Evolutionary conservation across 2,329 filamentous ascomycete genomes (phyloP), one percentile per base, ranked within the genome.

Genomic region (Hortaea werneckii): DNA sequence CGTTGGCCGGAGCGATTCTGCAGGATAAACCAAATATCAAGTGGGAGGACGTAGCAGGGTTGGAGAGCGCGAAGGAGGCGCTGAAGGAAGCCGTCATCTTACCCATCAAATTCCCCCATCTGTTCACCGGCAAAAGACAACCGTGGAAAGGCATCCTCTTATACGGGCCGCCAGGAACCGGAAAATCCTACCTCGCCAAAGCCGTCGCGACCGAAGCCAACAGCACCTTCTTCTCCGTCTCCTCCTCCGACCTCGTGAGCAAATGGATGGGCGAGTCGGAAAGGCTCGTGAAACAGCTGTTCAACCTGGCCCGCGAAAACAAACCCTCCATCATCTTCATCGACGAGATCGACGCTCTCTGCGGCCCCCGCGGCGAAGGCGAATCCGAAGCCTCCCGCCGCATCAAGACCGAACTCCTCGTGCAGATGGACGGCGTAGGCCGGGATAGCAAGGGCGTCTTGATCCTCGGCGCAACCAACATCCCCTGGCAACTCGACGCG

Each of bases 251-350:
- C 65, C 67, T 98, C 67, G 92, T 98, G 50, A 95, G 87, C 66
- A 98, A 98, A 65, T 98, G 92, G 92, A 98, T 98, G 92, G 92
- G 92, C 72, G 92, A 98, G 69, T 94, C 86, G 74, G 92, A 98
- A 79, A 80, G 88, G 87, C 77, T 98, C 57, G 92, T 98, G 47
- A 96, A 96, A 64, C 85, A 94, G 53, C 78, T 98, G 8, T 98
- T 98, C 71, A 87, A 85, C 58, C 95, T 98, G 86, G 92, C 92
- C 0, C 83, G 94, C 65, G 92, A 98, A 65, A 96, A 95, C 68
- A 95, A 92, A 59, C 92, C 92, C 1, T 92, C 89, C 1, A 95
- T 98, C 63, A 95, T 96, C 67, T 96, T 96, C 70, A 95, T 96
- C 61, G 90, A 96, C 65, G 90, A 96, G 68, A 88, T 96, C 52